Evolutionary conservation across 495 filamentous ascomycete genomes (phyloP).

Genomic region (Penicilliopsis zonata): DNA sequence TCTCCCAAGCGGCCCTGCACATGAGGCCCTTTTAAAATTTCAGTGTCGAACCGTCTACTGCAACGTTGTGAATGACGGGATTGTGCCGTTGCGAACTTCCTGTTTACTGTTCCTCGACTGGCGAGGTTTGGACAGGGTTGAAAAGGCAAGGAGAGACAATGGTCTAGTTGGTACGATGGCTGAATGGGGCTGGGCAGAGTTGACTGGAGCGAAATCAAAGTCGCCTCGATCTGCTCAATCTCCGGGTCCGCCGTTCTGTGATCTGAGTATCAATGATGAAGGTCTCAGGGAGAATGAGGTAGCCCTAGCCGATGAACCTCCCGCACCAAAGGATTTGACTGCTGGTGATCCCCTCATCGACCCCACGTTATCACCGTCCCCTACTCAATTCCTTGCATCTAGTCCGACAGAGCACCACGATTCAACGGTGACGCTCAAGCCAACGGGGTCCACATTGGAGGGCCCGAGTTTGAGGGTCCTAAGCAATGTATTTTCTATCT

Average conservation of each 20-base stretch:
- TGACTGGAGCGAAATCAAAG: constrained; percentile 69
- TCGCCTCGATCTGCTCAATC: constrained; percentile 27
- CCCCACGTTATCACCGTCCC: constrained; percentile 12
- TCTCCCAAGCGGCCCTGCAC: constrained; percentile 84
- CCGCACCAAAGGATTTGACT: neutral
- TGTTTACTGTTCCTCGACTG: constrained; percentile 96
- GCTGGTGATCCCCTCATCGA: neutral
- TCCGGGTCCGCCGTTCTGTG: constrained; percentile 13
- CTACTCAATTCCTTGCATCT: constrained; percentile 8
- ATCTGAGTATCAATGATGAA: constrained; percentile 19
- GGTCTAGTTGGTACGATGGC: constrained; percentile 85
- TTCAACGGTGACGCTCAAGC: constrained; percentile 3
- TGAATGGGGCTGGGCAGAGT: constrained; percentile 87
- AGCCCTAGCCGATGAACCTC: neutral
- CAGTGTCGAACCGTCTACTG: constrained; percentile 88
- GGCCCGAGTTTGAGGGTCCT: too few relatives aligned
- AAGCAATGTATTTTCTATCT: constrained; percentile 52
- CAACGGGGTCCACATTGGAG: constrained; percentile 6
- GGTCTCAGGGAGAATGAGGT: constrained; percentile 1
- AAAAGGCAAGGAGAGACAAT: constrained; percentile 88
- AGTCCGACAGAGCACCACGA: constrained; percentile 3
- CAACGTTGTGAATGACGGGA: constrained; percentile 97
- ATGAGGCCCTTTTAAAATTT: constrained; percentile 75
- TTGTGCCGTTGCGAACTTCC: constrained; percentile 88
- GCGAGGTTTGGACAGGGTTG: constrained; percentile 83